Conservation (phyloP, 208 protist genomes). For the Acanthamoeba lenticulata region DNA sequence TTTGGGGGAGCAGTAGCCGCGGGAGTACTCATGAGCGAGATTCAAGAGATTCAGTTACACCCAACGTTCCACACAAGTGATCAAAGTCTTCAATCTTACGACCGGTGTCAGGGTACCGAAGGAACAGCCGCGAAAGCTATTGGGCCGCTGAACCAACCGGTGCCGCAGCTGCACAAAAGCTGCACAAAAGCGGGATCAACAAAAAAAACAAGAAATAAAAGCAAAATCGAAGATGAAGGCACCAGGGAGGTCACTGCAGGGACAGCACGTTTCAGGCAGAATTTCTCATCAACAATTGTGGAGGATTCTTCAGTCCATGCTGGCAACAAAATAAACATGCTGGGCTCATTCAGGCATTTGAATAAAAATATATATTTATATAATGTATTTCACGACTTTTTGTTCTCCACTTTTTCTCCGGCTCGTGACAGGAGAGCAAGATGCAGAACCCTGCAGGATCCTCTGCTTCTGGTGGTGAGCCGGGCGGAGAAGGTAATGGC, state of each 20-base stretch:
- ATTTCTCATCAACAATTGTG: no score
- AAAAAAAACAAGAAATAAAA: neutral
- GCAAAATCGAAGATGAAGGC: no score
- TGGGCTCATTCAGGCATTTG: no score
- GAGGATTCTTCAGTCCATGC: no score
- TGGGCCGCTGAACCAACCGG: neutral
- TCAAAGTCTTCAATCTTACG: no score
- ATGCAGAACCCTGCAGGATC: neutral
- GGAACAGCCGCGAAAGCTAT: neutral
- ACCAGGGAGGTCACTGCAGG: no score
- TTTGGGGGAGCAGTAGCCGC: neutral
- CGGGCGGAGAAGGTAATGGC: neutral
- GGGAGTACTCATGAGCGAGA: neutral
- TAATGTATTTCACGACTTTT: neutral
- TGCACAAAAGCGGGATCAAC: neutral
- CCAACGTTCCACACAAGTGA: no score
- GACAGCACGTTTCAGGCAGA: no score
- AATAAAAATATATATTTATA: no score
- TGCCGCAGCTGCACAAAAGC: neutral
- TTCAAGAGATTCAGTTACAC: no score
- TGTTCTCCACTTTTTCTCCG: neutral
- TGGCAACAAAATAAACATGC: no score
- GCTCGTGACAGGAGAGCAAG: neutral
- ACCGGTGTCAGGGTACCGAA: no score
- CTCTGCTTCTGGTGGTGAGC: neutral